phyloP scores from a whole-genome alignment of 805 yeast species.

The Isabelozyma rhagii region DNA sequence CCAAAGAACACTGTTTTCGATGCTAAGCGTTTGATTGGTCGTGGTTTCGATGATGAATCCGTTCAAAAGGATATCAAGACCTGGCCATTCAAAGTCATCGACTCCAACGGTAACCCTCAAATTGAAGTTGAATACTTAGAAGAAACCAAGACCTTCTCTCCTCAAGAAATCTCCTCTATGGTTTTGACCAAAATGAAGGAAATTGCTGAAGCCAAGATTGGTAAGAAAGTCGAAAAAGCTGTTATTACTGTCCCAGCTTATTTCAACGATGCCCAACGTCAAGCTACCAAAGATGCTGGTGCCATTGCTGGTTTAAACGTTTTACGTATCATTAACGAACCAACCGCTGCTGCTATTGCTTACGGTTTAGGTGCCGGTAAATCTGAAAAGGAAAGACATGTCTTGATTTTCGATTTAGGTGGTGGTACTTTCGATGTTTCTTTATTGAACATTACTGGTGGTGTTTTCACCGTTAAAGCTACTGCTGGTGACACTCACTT shows the following conservation, averaged over 20 bases:
- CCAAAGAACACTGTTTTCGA: slow-evolving; percentile 49
- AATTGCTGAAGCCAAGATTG: slow-evolving; percentile 89
- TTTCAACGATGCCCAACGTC: slow-evolving; percentile 50
- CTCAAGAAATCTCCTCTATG: slow-evolving; percentile 49
- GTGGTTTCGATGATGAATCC: slow-evolving; percentile 57
- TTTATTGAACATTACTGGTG: slow-evolving; percentile 85
- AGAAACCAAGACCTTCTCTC: slow-evolving; percentile 46
- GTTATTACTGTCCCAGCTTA: slow-evolving; percentile 50
- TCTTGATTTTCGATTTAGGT: slow-evolving; percentile 91
- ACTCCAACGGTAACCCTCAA: slow-evolving; percentile 44
- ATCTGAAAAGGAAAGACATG: slow-evolving; percentile 57
- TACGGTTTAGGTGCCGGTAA: slow-evolving; percentile 85
- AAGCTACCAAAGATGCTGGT: slow-evolving; percentile 52
- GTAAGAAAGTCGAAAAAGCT: slow-evolving; percentile 63
- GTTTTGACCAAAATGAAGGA: slow-evolving; percentile 51
- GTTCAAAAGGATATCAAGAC: slow-evolving; percentile 55
- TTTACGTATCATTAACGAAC: slow-evolving; percentile 48
- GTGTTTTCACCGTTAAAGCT: slow-evolving; percentile 95
- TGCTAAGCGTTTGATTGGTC: slow-evolving; percentile 56
- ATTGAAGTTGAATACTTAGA: slow-evolving; percentile 47
- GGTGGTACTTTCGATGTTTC: slow-evolving; percentile 99
- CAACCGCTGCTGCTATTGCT: slow-evolving; percentile 95
- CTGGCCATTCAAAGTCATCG: slow-evolving; percentile 46
- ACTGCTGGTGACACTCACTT: slow-evolving; percentile 60
- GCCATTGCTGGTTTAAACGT: slow-evolving; percentile 50